These are phyloP conservation scores for Ziziphus jujuba DNA, from an alignment of 306 rosid species.

Conservation along the genomic window DNA sequence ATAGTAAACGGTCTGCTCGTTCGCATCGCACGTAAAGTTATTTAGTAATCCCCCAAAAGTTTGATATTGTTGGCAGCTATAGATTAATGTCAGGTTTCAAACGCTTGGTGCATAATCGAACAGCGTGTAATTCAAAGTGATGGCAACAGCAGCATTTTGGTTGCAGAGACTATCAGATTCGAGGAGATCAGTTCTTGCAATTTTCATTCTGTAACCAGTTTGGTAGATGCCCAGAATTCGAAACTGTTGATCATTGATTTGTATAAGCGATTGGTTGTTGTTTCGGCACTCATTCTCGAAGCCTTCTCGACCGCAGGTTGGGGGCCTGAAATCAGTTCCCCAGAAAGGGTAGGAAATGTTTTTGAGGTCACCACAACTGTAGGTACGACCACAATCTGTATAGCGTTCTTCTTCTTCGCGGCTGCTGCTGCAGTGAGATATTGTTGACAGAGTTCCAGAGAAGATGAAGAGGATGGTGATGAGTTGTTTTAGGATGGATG, in stretches of 20 bases:
- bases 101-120: background rate
- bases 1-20: background rate
- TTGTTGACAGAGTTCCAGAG: background rate
- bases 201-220: background rate
- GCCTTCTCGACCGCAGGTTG: background rate
- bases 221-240: background rate
- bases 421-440: background rate
- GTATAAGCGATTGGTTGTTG: background rate
- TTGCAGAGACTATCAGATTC: background rate
- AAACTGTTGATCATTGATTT: background rate
- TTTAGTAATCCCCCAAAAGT: too few species aligned
- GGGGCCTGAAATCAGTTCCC: background rate
- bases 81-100: constrained; percentile 1
- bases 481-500: too few species aligned
- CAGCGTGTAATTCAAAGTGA: background rate
- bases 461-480: constrained; percentile 2
- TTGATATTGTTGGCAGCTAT: background rate
- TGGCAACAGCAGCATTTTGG: background rate
- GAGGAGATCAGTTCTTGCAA: background rate
- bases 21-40: background rate
- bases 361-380: constrained; percentile 15
- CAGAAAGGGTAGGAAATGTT: constrained; percentile 37
- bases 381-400: background rate
- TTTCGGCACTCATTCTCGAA: constrained; percentile 7
- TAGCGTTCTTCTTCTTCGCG: background rate